phyloP scores from a whole-genome alignment of 1,139 yeast species.

The Starmera stellimalicola region DNA sequence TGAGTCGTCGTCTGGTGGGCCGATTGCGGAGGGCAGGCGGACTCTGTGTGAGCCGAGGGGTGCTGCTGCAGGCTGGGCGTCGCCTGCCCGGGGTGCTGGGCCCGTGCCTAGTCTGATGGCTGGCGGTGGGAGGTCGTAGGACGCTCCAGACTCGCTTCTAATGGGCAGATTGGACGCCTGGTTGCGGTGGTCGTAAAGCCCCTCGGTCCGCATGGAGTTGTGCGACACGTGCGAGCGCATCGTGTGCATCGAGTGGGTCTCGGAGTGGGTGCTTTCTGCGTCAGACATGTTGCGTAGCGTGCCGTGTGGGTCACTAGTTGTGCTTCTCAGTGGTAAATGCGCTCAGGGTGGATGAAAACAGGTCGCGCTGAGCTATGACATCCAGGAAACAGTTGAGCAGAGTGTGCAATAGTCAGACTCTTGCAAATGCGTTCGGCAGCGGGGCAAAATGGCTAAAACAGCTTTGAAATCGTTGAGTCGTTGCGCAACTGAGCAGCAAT shows the following conservation, averaged over 20 bases:
- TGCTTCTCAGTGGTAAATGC: neutral
- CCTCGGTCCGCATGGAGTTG: constrained; percentile 27
- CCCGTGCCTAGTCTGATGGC: constrained; percentile 6
- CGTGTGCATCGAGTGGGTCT: constrained; percentile 1
- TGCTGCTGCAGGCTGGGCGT: neutral
- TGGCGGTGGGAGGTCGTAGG: constrained; percentile 13
- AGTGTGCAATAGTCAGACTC: too few relatives aligned
- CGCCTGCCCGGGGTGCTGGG: neutral
- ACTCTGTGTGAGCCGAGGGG: neutral
- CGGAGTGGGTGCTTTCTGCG: constrained; percentile 17
- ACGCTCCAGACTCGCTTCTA: constrained; percentile 16
- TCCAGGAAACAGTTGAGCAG: too few relatives aligned
- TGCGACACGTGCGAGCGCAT: constrained; percentile 8
- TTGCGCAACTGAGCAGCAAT: too few relatives aligned
- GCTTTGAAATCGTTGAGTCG: too few relatives aligned
- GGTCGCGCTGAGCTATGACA: too few relatives aligned
- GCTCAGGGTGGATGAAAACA: too few relatives aligned
- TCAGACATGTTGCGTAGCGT: constrained; percentile 18
- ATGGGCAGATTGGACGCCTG: constrained; percentile 38
- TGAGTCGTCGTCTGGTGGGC: neutral
- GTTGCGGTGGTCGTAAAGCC: constrained; percentile 47
- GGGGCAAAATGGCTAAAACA: too few relatives aligned
- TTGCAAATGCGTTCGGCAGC: too few relatives aligned
- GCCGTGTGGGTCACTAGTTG: neutral
- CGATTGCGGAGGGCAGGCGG: neutral